A percentile compares a stretch with the other conserved stretches of the same genome.
phyloP scores from a whole-genome alignment of 441 rosid species.

The Flueggea neowawraea region DNA sequence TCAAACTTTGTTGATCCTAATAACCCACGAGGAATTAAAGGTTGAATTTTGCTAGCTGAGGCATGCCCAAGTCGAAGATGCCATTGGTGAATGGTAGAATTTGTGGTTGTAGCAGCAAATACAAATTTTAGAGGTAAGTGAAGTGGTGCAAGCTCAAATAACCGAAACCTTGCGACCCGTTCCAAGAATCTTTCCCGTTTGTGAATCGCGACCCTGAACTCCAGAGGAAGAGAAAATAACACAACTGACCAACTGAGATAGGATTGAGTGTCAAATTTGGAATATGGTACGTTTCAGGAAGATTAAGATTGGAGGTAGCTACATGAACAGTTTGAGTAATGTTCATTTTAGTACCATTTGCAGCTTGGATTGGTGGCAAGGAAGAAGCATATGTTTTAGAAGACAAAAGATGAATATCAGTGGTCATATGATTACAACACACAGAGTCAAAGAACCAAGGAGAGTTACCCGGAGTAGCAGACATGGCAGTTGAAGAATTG shows the following conservation, averaged over 20 bases:
- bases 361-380: not conserved
- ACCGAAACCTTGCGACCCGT: not conserved
- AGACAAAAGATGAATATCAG: not conserved
- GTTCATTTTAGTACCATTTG: not conserved
- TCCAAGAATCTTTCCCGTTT: conserved; percentile 6
- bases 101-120: not conserved
- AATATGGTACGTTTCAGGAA: not conserved
- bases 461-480: too few species aligned
- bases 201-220: conserved; percentile 2
- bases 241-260: conserved; percentile 7
- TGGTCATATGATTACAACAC: not conserved
- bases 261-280: conserved; percentile 2
- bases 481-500: too few species aligned
- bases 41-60: not conserved
- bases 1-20: not conserved
- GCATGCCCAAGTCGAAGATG: not conserved
- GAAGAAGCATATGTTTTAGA: not conserved
- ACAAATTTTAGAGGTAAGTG: not conserved
- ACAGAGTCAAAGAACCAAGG: not conserved
- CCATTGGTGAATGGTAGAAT: not conserved
- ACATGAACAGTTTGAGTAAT: not conserved
- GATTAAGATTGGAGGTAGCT: not conserved
- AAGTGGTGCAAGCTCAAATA: conserved; percentile 9
- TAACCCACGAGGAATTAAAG: not conserved
- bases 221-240: conserved; percentile 1